A percentile compares a stretch with the other conserved stretches of the same genome.
phyloP scores from a whole-genome alignment of 352 stramenopile genomes.

The Globisporangium polare region DNA sequence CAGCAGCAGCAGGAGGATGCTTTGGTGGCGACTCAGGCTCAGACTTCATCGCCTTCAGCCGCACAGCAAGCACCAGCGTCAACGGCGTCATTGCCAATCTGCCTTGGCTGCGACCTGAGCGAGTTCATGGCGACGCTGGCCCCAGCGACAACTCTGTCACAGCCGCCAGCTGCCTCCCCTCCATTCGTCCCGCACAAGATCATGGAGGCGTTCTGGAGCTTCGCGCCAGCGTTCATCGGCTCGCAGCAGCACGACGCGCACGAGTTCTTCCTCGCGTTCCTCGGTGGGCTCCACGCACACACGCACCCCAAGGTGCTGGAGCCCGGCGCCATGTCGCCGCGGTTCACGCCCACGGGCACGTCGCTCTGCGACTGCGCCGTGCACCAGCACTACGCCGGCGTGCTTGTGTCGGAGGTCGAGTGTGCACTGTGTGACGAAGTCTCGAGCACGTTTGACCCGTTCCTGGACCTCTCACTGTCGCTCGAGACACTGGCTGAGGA shows the following conservation, averaged over 20 bases:
- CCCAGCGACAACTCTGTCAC: constrained; percentile 3
- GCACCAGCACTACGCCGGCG: constrained; percentile 68
- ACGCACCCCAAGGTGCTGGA: constrained; percentile 46
- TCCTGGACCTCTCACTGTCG: constrained; percentile 69
- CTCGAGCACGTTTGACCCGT: constrained; percentile 64
- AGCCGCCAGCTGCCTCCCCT: constrained; percentile 17
- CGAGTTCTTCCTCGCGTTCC: constrained; percentile 62
- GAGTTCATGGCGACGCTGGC: constrained; percentile 38
- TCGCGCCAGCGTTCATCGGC: constrained; percentile 48
- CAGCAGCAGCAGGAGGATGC: constrained; percentile 4
- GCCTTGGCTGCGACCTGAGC: constrained; percentile 59
- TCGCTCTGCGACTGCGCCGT: constrained; percentile 69
- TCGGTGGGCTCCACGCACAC: constrained; percentile 58
- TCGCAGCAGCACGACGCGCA: constrained; percentile 75
- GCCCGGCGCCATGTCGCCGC: constrained; percentile 38
- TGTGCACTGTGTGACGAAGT: constrained; percentile 50
- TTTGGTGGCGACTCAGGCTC: not conserved
- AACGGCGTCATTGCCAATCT: constrained; percentile 26
- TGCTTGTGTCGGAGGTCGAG: constrained; percentile 51
- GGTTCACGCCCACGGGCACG: constrained; percentile 50
- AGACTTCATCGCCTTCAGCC: not conserved
- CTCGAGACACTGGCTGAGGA: constrained; percentile 25
- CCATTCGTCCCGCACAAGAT: constrained; percentile 59
- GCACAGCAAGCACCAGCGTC: constrained; percentile 6
- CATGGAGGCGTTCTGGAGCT: constrained; percentile 54